A percentile compares a stretch with the other conserved stretches of the same genome.
These are phyloP conservation scores for Aspergillus baeticus DNA, from an alignment of 495 filamentous ascomycete species.

Conservation along the genomic window DNA sequence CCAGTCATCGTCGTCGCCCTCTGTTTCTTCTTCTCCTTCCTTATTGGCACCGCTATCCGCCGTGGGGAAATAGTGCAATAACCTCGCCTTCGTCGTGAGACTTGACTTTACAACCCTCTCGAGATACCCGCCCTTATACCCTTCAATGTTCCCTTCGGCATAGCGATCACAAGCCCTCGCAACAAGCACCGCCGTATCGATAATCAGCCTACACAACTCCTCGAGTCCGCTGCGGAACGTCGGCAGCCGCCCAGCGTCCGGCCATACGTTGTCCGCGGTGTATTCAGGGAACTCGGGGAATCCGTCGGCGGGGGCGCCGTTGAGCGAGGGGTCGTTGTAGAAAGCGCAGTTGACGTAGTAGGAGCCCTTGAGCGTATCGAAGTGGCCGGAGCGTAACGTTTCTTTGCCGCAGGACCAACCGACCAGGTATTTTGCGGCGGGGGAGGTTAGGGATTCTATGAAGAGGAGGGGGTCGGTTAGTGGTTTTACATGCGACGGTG, in stretches of 20 bases:
- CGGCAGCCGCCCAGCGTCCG: conserved; percentile 59
- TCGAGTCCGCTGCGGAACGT: conserved; percentile 72
- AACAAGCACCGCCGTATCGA: conserved; percentile 84
- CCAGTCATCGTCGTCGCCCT: conserved; percentile 81
- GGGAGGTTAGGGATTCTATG: conserved; percentile 45
- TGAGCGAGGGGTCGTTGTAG: conserved; percentile 66
- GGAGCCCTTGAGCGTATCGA: conserved; percentile 91
- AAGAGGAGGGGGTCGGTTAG: not conserved
- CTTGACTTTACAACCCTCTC: conserved; percentile 83
- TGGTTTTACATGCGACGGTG: no score
- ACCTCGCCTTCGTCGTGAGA: conserved; percentile 84
- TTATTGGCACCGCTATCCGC: not conserved
- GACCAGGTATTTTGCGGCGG: conserved; percentile 55
- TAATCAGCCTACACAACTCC: conserved; percentile 77
- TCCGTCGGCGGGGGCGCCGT: conserved; percentile 58
- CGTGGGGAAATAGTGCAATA: conserved; percentile 85
- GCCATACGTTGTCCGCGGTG: conserved; percentile 83
- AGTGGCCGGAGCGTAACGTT: conserved; percentile 83
- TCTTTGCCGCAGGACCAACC: conserved; percentile 89
- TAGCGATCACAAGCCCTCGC: conserved; percentile 85
- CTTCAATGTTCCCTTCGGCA: conserved; percentile 71
- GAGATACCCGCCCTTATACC: conserved; percentile 74
- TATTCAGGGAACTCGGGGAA: conserved; percentile 63
- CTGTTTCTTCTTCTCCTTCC: conserved; percentile 12
- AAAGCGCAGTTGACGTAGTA: conserved; percentile 98